phyloP scores from a whole-genome alignment of 257 asterid species.

The Orobanche coerulescens region DNA sequence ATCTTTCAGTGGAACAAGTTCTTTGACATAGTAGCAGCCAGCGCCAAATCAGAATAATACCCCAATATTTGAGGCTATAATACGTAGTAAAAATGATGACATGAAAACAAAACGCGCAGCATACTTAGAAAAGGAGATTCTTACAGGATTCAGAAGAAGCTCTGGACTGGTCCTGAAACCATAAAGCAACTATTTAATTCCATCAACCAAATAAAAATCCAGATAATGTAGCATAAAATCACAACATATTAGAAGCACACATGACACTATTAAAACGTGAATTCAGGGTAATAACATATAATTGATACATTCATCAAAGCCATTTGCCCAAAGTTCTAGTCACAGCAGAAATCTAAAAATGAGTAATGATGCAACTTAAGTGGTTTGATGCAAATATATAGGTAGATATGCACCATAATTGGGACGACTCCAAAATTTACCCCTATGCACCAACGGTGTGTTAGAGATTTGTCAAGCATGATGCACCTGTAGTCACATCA shows the following conservation, averaged over 20 bases:
- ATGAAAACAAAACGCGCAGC: constrained; percentile 19
- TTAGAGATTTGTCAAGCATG: constrained; percentile 8
- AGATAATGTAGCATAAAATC: background rate
- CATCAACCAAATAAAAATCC: constrained; percentile 13
- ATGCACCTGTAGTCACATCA: background rate
- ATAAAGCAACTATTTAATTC: constrained; percentile 24
- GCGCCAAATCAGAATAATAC: background rate
- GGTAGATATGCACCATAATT: background rate
- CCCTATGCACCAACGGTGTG: background rate
- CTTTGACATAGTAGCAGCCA: constrained; percentile 2
- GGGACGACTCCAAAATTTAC: too few relatives aligned
- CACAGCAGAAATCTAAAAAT: constrained; percentile 13
- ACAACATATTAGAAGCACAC: constrained; percentile 4
- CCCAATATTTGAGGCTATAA: background rate
- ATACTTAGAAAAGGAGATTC: constrained; percentile 28
- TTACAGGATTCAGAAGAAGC: constrained; percentile 94
- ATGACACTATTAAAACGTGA: background rate
- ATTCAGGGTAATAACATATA: background rate
- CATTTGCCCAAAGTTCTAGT: constrained; percentile 6
- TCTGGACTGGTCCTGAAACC: constrained; percentile 91
- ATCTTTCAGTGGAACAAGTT: background rate
- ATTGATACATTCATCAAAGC: background rate
- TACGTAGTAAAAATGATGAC: background rate
- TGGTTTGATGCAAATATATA: constrained; percentile 3
- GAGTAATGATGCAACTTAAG: constrained; percentile 10